These are phyloP conservation scores for Sclerotinia spermophila DNA, from an alignment of 2,329 filamentous ascomycete genomes.

Conservation along the genomic window DNA sequence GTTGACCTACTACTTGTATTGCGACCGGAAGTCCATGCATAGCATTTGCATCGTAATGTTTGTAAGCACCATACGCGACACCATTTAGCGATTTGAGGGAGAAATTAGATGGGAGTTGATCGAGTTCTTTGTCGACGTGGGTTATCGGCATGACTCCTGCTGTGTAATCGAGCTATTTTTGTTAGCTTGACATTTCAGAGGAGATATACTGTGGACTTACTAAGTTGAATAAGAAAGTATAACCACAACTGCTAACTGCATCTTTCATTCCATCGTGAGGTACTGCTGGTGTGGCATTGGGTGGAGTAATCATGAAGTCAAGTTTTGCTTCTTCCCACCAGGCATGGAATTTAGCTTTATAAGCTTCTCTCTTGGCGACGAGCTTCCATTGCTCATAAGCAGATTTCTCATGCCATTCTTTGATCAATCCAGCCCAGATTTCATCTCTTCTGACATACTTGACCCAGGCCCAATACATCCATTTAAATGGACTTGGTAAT, in stretches of 20 bases:
- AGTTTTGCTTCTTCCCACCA: constrained; percentile 78
- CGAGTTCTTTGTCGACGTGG: constrained; percentile 68
- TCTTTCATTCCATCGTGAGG: constrained; percentile 84
- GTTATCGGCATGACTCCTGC: constrained; percentile 80
- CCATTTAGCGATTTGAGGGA: constrained; percentile 66
- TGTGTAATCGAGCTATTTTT: constrained; percentile 71
- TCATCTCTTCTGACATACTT: constrained; percentile 73
- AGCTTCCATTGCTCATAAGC: constrained; percentile 80
- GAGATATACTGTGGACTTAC: constrained; percentile 44
- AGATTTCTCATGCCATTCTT: constrained; percentile 68
- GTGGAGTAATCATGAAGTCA: constrained; percentile 79
- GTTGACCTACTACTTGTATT: constrained; percentile 45
- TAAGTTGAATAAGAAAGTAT: constrained; percentile 91
- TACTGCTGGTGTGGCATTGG: constrained; percentile 84
- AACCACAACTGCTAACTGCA: constrained; percentile 81
- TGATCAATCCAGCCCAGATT: constrained; percentile 74
- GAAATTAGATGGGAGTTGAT: constrained; percentile 61
- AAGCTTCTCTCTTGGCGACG: constrained; percentile 71
- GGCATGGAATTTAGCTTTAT: constrained; percentile 73
- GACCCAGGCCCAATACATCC: constrained; percentile 86
- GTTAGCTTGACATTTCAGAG: background rate
- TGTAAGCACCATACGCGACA: constrained; percentile 78
- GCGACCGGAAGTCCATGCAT: constrained; percentile 89
- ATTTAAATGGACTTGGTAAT: constrained; percentile 71
- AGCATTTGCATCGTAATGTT: constrained; percentile 72